Base-by-base conservation (phyloP, 768 basidiomycete genomes). In the Naganishia kalamii region DNA sequence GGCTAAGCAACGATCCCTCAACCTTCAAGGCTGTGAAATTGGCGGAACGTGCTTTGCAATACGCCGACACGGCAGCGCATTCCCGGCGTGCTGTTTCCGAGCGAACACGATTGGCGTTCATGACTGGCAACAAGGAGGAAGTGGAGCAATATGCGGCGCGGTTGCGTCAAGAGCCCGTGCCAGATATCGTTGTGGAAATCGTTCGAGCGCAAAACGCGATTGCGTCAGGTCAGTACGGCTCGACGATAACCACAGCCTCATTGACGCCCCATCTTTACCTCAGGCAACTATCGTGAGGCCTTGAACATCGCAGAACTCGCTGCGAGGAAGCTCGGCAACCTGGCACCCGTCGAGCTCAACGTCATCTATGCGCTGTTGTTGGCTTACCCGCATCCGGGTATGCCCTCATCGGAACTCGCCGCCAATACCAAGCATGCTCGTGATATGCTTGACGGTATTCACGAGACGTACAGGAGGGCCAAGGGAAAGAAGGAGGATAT, bases 31-130 rank as follows among this genome's bases (percentile, higher is more conserved):
- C 92, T 0, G 77, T 94, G 47, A 99, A 98, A 81, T 81, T 98
- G 21, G 92, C 92, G 25, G 96, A 98, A 72, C 85, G 92, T 59
- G 88, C 92, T 0, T 86, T 98, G 43, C 92, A 97, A 74, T 96
- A 89, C 72, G 88, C 93, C 0, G 94, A 98, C 71, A 91, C 76
- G 35, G 74, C 72, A 33, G 75, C 74, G 27, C 77, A 78, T 68
- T 63, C 89, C 0, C 81, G 90, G 33, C 83, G 89, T 0, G 81
- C 94, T 17, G 82, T 93, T 30, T 88, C 89, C 0, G 93, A 96
- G 71, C 88, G 92, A 2, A 89, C 92, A 72, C 83, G 88, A 33
- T 86, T 92, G 15, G 94, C 87, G 1, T 85, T 91, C 19, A 86
- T 89, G 2, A 82, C 86, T 15, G 88, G 87, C 0, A 72, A 79